Base-by-base conservation (phyloP, 371 early-diverging fungal species). In the Apophysomyces elegans region DNA sequence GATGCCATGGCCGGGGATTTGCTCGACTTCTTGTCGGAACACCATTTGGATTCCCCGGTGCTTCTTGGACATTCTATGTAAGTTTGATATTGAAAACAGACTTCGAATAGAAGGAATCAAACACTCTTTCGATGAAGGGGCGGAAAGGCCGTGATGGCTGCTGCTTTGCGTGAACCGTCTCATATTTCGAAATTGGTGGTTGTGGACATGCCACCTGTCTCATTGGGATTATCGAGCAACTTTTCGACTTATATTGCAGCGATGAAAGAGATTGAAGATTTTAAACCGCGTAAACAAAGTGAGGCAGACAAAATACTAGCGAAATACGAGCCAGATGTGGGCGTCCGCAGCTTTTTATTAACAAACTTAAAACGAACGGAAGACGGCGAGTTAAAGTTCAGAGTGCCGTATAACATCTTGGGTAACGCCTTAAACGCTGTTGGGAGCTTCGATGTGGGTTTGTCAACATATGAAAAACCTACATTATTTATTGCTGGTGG, bases 51-150 rank as follows among this genome's bases (percentile, higher is more conserved):
- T 0, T 61, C 67, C 0, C 84, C 90, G 0, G 71, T 90, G 21
- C 61, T 96, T 14, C 67, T 97, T 43, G 98, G 98, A 1, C 98
- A 97, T 69, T 96, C 96, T 11, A 95, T 96, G 92, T 84, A 78
- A 64, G 32, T 26, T 26, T 26, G 2, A 26, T 2, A 26, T 26
- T 26, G 32, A 26, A 26, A 26, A 26, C 2, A 26, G 32, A 26
- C 2, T 13, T 13, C 5, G 41, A 41, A 41, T 5, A 41, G 50
- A n/a, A 35, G 16, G 38, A 13, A 60, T 26, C 39, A 39, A 43
- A 38, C 14, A 2, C 4, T 2, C 32, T 26, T 37, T 47, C 18
- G 46, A 14, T 4, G 37, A 67, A 88, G 90, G 92, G 98, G 98
- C 26, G 97, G 96, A 21, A 95, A 96, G 66, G 92, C 89, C 0